Evolutionary conservation across 1,139 yeast species (phyloP).

Genomic region (Scheffersomyces titani): DNA sequence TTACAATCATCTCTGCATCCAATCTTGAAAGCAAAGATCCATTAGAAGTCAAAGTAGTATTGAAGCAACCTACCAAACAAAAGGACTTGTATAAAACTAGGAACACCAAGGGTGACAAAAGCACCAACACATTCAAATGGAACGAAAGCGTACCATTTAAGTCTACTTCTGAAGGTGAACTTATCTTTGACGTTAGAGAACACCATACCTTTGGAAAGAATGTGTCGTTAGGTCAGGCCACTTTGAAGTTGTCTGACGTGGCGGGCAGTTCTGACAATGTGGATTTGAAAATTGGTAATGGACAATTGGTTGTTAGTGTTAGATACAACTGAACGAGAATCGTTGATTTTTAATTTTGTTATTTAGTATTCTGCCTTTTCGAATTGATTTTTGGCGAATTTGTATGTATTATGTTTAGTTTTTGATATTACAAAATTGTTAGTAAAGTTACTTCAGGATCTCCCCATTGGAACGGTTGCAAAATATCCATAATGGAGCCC

Average conservation of each 20-base stretch:
- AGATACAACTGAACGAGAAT: slow-evolving; percentile 18
- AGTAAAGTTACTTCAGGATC: neutral
- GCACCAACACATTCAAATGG: slow-evolving; percentile 49
- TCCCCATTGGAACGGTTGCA: neutral
- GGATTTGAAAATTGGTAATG: slow-evolving; percentile 28
- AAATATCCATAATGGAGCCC: neutral
- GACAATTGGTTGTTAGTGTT: slow-evolving; percentile 32
- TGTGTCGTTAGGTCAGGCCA: slow-evolving; percentile 60
- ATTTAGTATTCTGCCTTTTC: neutral
- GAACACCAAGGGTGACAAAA: slow-evolving; percentile 51
- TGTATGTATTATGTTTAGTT: neutral
- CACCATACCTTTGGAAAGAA: slow-evolving; percentile 78
- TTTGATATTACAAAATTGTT: slow-evolving; percentile 1
- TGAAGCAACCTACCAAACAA: slow-evolving; percentile 52
- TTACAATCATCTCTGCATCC: slow-evolving; percentile 47
- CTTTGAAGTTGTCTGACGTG: slow-evolving; percentile 40
- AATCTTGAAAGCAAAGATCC: slow-evolving; percentile 17
- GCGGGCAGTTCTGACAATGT: slow-evolving; percentile 34
- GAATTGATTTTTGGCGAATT: neutral
- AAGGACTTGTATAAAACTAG: slow-evolving; percentile 70
- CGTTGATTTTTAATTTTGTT: slow-evolving; percentile 3
- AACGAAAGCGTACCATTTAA: slow-evolving; percentile 70
- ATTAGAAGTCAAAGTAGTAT: slow-evolving; percentile 50
- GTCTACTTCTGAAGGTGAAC: slow-evolving; percentile 58
- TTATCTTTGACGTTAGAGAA: slow-evolving; percentile 62